These are phyloP conservation scores for Talaromyces borbonicus DNA, from an alignment of 495 filamentous ascomycete species.

Conservation along the genomic window DNA sequence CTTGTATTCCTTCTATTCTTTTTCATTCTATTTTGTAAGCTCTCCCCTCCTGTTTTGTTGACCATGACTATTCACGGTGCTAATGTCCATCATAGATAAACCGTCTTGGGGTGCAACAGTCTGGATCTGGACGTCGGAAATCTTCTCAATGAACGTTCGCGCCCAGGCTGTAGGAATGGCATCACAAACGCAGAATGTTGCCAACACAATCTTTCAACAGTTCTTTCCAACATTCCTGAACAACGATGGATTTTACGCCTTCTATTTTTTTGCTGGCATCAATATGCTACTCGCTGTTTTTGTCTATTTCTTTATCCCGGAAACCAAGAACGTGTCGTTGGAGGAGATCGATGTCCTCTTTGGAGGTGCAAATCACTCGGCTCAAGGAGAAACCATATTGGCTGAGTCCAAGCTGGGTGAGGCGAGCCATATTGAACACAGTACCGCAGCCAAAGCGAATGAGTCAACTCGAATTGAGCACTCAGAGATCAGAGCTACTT, in stretches of 20 bases:
- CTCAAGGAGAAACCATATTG: slow-evolving; percentile 36
- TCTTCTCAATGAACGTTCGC: slow-evolving; percentile 59
- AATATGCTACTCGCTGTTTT: slow-evolving; percentile 57
- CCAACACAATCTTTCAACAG: slow-evolving; percentile 53
- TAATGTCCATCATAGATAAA: slow-evolving; percentile 33
- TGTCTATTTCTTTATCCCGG: slow-evolving; percentile 64
- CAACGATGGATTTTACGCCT: slow-evolving; percentile 44
- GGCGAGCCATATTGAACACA: not conserved
- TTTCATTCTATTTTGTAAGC: slow-evolving; percentile 55
- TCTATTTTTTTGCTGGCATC: slow-evolving; percentile 42
- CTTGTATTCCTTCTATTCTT: slow-evolving; percentile 55
- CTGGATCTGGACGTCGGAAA: slow-evolving; percentile 59
- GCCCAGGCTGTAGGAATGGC: slow-evolving; percentile 61
- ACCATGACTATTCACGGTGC: not conserved
- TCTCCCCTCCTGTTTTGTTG: not conserved
- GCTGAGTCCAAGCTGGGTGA: slow-evolving; percentile 2
- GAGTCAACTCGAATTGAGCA: not conserved
- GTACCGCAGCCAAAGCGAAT: not conserved
- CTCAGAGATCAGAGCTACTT: not conserved
- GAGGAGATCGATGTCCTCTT: slow-evolving; percentile 58
- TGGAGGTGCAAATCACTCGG: slow-evolving; percentile 48
- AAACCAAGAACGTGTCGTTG: slow-evolving; percentile 59
- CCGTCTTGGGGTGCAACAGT: slow-evolving; percentile 58
- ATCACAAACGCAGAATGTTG: slow-evolving; percentile 56
- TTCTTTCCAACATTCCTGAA: slow-evolving; percentile 58